Percentiles rank a stretch among this genome's conserved stretches.
phyloP scores from a whole-genome alignment of 805 yeast species.

The Cyberlindnera americana region DNA sequence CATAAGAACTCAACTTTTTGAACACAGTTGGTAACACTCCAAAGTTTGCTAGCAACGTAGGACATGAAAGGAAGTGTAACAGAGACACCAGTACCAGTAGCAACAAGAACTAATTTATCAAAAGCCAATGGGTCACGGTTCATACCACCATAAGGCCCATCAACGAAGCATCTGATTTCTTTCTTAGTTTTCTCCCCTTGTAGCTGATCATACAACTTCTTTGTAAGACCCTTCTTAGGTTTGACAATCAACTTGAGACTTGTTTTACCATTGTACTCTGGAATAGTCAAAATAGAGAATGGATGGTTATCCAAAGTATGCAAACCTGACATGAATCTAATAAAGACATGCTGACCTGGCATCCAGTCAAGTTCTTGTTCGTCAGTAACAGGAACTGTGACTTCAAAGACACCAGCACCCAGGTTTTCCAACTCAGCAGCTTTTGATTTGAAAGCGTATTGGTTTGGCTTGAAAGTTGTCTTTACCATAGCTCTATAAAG shows the following conservation, averaged over 20 bases:
- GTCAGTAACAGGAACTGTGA: slow-evolving; percentile 28
- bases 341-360: slow-evolving; percentile 54
- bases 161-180: slow-evolving; percentile 37
- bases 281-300: slow-evolving; percentile 43
- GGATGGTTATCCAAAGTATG: slow-evolving; percentile 53
- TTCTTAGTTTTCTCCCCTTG: slow-evolving; percentile 27
- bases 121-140: slow-evolving; percentile 43
- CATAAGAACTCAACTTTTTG: slow-evolving; percentile 40
- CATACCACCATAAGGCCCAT: slow-evolving; percentile 59
- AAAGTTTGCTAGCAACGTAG: slow-evolving; percentile 18
- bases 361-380: slow-evolving; percentile 39
- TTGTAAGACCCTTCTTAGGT: slow-evolving; percentile 47
- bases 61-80: slow-evolving; percentile 44
- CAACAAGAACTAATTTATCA: slow-evolving; percentile 38
- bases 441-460: slow-evolving; percentile 37
- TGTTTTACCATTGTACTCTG: slow-evolving; percentile 24
- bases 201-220: slow-evolving; percentile 27
- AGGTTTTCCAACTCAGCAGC: slow-evolving; percentile 30
- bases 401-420: slow-evolving; percentile 31
- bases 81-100: slow-evolving; percentile 53
- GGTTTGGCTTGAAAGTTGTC: slow-evolving; percentile 43
- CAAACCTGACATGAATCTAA: slow-evolving; percentile 42
- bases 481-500: slow-evolving; percentile 43
- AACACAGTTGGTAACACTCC: slow-evolving; percentile 18
- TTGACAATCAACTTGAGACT: slow-evolving; percentile 41